Evolutionary conservation across 2,329 filamentous ascomycete genomes (phyloP), one percentile per base, ranked within the genome.

Genomic region (Trichoderma semiorbis): DNA sequence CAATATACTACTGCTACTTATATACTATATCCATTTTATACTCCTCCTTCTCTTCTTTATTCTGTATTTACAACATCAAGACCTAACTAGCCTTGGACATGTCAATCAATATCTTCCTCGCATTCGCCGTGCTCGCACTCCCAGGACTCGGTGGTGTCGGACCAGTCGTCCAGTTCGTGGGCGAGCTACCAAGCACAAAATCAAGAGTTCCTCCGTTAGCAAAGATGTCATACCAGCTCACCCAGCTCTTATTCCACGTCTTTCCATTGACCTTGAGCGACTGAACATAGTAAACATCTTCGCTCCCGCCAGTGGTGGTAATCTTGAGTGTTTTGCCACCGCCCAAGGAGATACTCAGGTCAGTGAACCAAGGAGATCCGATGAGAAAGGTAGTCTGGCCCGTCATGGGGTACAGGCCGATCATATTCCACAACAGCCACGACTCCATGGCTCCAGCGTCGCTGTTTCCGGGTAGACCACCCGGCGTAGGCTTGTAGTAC

Each of bases 361-460:
- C 84, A 1, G 80, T 79, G 76, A 91, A 90, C 88, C 88, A 92
- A 0, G 90, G 90, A 7, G 88, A 88, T 3, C 87, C 87, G 67
- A 92, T 83, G 18, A 92, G 82, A 78, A 92, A 92, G 1, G 88
- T 91, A 0, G 89, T 89, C 81, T 92, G 90, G 0, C 89, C 90
- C 0, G 90, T 91, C 73, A 93, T 82, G 1, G 90, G 91, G 74
- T 91, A 92, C 32, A 92, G 80, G 2, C 90, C 90, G 47, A 92
- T 85, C 85, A 91, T 91, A 74, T 87, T 88, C 88, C 91, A 93
- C 10, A 92, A 80, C 3, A 91, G 79, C 88, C 90, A 92, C 8
- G 87, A 89, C 77, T 93, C 90, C 90, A 93, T 92, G 16, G 91
- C 89, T 7, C 91, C 91, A 2, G 90, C 90, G 78, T 93, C 91